Evolutionary conservation across 2,329 filamentous ascomycete species (phyloP).

Genomic region (Xylariaceae sp.): DNA sequence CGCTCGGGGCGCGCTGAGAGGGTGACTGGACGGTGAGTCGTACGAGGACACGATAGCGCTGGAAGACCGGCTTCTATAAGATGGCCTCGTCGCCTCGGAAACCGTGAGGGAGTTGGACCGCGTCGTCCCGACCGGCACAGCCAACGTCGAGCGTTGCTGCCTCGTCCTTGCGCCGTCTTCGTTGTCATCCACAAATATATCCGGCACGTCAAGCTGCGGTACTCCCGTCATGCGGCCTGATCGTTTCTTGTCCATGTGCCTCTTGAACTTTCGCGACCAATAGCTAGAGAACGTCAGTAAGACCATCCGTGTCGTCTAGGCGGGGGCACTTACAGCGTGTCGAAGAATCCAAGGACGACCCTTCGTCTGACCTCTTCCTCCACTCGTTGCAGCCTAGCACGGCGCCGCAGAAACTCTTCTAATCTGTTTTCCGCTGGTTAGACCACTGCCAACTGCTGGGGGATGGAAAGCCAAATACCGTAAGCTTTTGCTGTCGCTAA

Average conservation of each 20-base stretch:
- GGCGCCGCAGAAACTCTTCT: constrained; percentile 87
- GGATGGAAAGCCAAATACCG: constrained; percentile 47
- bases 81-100: constrained; percentile 27
- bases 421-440: constrained; percentile 44
- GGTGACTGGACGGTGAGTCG: constrained; percentile 38
- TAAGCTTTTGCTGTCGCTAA: constrained; percentile 93
- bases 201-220: constrained; percentile 75
- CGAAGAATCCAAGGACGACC: constrained; percentile 89
- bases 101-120: constrained; percentile 29
- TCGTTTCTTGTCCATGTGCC: constrained; percentile 63
- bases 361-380: constrained; percentile 90
- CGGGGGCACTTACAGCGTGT: constrained; percentile 64
- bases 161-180: constrained; percentile 34
- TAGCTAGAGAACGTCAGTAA: constrained; percentile 41
- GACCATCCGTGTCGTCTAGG: constrained; percentile 1
- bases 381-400: constrained; percentile 83
- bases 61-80: constrained; percentile 35
- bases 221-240: constrained; percentile 69
- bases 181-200: constrained; percentile 83
- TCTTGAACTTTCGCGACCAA: constrained; percentile 77
- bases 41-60: constrained; percentile 34
- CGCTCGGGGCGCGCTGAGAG: constrained; percentile 46
- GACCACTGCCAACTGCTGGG: background rate
- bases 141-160: constrained; percentile 23
- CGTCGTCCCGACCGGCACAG: constrained; percentile 13